phyloP scores from a whole-genome alignment of 108 stramenopile genomes.

The Cyclotella sp. region DNA sequence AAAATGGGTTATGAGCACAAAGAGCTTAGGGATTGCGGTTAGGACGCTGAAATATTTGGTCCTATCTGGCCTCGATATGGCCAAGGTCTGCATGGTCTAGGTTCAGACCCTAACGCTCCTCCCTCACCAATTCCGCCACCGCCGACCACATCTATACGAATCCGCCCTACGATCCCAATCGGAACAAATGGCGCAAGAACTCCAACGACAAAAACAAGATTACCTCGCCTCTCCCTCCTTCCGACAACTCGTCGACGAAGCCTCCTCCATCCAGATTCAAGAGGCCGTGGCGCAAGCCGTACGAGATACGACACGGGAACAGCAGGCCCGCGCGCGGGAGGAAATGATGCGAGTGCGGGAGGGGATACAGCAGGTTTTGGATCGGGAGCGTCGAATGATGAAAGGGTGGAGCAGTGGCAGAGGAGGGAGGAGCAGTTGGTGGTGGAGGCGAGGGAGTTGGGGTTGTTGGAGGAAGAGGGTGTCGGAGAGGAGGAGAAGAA shows the following conservation, averaged over 20 bases:
- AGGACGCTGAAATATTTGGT: too few relatives aligned
- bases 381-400: slow-evolving; percentile 50
- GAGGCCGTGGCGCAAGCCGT: slow-evolving; percentile 27
- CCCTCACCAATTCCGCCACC: too few relatives aligned
- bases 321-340: slow-evolving; percentile 25
- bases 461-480: neutral
- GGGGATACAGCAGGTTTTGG: slow-evolving; percentile 41
- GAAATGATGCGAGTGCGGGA: slow-evolving; percentile 42
- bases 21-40: too few relatives aligned
- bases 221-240: neutral
- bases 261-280: slow-evolving; percentile 16
- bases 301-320: slow-evolving; percentile 13
- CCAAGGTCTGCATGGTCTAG: too few relatives aligned
- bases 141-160: too few relatives aligned
- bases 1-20: too few relatives aligned
- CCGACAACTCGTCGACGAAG: slow-evolving; percentile 28
- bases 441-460: slow-evolving; percentile 33
- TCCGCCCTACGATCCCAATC: neutral
- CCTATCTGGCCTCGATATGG: too few relatives aligned
- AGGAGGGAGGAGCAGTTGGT: slow-evolving; percentile 36
- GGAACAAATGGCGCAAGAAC: neutral
- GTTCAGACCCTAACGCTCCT: too few relatives aligned
- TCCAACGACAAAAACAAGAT: neutral
- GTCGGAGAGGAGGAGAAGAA: neutral
- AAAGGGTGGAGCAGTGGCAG: slow-evolving; percentile 40